phyloP scores from a whole-genome alignment of 352 stramenopile species.

The Elongisporangium senticosum region DNA sequence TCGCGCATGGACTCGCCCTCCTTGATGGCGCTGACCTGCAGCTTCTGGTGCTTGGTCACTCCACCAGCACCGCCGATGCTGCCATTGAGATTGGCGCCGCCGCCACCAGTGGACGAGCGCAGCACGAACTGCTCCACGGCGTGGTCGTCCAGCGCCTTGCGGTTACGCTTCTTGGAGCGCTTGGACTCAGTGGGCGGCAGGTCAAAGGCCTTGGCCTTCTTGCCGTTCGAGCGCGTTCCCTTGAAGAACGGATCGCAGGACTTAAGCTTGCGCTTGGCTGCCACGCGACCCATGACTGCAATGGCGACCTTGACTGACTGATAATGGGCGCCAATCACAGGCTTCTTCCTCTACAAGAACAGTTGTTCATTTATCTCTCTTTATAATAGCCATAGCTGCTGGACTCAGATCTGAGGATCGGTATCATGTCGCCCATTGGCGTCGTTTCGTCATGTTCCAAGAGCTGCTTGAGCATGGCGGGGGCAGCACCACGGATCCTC shows the following conservation, averaged over 20 bases:
- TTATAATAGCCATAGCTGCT: background rate
- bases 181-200: constrained; percentile 67
- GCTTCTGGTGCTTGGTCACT: constrained; percentile 26
- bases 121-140: constrained; percentile 65
- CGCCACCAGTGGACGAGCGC: constrained; percentile 37
- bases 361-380: background rate
- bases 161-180: constrained; percentile 74
- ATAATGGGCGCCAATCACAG: background rate
- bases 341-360: background rate
- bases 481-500: background rate
- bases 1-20: constrained; percentile 74
- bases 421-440: background rate
- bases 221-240: constrained; percentile 62
- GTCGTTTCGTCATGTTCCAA: too few relatives aligned
- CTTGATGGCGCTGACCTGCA: constrained; percentile 53
- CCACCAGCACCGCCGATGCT: constrained; percentile 1
- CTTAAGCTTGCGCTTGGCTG: constrained; percentile 82
- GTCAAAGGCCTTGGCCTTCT: constrained; percentile 66
- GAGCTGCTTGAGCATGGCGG: background rate
- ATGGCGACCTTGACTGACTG: background rate
- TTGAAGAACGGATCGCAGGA: constrained; percentile 86
- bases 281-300: constrained; percentile 54
- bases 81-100: constrained; percentile 9
- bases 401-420: background rate
- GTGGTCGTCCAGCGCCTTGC: constrained; percentile 52